These are phyloP conservation scores for Alternaria conjuncta DNA, from an alignment of 2,329 filamentous ascomycete genomes.

Conservation along the genomic window DNA sequence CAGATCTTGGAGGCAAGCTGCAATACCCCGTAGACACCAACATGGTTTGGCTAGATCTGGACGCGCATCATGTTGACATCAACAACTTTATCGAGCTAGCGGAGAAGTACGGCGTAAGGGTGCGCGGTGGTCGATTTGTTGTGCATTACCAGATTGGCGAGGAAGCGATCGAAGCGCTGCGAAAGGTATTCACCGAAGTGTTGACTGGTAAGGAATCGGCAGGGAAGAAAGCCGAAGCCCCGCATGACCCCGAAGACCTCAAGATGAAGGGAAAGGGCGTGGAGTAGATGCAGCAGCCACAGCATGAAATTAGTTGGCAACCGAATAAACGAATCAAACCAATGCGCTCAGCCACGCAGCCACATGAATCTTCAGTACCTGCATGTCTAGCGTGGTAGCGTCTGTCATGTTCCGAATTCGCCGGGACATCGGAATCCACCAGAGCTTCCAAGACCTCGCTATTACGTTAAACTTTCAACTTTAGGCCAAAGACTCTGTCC, in stretches of 20 bases:
- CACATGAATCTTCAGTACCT: constrained; percentile 10
- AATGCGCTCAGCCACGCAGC: constrained; percentile 2
- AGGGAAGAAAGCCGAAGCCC: constrained; percentile 27
- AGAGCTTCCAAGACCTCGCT: constrained; percentile 21
- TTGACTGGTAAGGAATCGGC: constrained; percentile 26
- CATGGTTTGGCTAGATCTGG: constrained; percentile 85
- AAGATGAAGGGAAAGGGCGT: constrained; percentile 41
- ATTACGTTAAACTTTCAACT: constrained; percentile 24
- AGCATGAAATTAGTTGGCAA: not conserved
- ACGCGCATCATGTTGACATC: constrained; percentile 61
- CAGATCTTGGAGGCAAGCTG: constrained; percentile 70
- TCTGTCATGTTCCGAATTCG: constrained; percentile 4
- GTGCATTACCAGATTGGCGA: constrained; percentile 76
- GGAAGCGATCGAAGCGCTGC: constrained; percentile 61
- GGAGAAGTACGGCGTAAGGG: constrained; percentile 63
- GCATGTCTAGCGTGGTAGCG: constrained; percentile 5
- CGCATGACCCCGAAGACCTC: constrained; percentile 31
- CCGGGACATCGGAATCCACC: constrained; percentile 17
- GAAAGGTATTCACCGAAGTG: constrained; percentile 33
- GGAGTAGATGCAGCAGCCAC: constrained; percentile 24
- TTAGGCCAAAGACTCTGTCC: not conserved
- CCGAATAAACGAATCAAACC: constrained; percentile 3
- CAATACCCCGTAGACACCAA: constrained; percentile 81
- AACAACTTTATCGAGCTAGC: constrained; percentile 63
- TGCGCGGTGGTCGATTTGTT: constrained; percentile 66